phyloP scores from a whole-genome alignment of 78 protist species.

The Speleostelium caveatum region DNA sequence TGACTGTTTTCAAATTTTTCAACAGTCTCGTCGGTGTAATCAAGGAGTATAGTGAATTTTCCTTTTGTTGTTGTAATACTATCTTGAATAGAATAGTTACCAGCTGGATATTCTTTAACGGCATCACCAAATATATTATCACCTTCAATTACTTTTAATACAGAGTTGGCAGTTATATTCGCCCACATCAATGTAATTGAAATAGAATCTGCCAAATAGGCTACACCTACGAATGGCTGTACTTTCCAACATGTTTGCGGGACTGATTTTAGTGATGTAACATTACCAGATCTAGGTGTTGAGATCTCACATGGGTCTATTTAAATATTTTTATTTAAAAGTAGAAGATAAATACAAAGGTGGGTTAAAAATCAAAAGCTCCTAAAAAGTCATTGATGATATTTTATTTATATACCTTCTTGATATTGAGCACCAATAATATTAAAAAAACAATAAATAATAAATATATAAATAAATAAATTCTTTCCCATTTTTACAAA shows the following conservation, averaged over 20 bases:
- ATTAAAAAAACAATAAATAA: too few species aligned
- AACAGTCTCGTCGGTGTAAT: too few species aligned
- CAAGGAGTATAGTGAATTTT: conserved; percentile 1
- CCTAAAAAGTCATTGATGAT: too few species aligned
- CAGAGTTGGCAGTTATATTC: background rate
- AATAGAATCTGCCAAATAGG: conserved; percentile 1
- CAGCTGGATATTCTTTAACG: background rate
- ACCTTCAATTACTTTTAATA: conserved; percentile 19
- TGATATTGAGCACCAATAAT: too few species aligned
- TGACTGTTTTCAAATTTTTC: background rate
- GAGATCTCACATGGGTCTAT: background rate
- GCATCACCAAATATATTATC: background rate
- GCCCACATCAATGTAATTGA: background rate
- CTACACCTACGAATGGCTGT: conserved; percentile 4
- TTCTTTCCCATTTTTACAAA: too few species aligned
- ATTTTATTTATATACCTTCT: too few species aligned
- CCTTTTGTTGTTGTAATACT: background rate
- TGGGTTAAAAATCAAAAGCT: too few species aligned
- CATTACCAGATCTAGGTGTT: background rate
- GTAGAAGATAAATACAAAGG: too few species aligned
- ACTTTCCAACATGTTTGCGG: conserved; percentile 34
- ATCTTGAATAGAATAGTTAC: background rate
- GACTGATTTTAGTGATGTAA: background rate
- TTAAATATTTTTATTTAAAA: too few species aligned
- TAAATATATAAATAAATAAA: too few species aligned